phyloP scores from a whole-genome alignment of 169 alveolate species.

The Perkinsus marinus region DNA sequence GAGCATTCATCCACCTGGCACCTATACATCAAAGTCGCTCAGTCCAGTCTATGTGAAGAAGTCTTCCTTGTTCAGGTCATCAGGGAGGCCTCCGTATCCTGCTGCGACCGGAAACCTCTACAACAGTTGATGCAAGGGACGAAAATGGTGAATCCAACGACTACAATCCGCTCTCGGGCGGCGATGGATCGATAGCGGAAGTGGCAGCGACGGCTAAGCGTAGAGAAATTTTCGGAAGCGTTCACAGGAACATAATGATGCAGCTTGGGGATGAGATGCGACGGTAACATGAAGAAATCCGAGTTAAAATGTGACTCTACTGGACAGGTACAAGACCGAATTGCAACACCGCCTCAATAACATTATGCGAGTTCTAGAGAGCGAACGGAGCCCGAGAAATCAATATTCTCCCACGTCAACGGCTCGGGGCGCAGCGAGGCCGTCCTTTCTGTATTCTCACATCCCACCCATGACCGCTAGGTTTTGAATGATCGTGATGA shows the following conservation, averaged over 20 bases:
- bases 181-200: too few species aligned
- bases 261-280: neutral
- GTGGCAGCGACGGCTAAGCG: too few species aligned
- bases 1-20: neutral
- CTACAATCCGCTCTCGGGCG: too few species aligned
- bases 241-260: neutral
- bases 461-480: neutral
- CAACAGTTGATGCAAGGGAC: too few species aligned
- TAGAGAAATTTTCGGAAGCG: neutral
- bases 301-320: too few species aligned
- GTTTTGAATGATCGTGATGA: too few species aligned
- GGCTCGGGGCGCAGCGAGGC: neutral
- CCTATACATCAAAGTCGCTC: too few species aligned
- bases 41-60: too few species aligned
- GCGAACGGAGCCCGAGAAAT: neutral
- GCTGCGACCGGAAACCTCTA: too few species aligned
- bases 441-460: neutral
- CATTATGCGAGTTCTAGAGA: neutral
- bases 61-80: too few species aligned
- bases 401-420: neutral
- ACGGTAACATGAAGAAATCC: neutral
- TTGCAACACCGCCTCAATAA: neutral
- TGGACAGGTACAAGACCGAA: neutral
- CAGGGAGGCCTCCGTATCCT: too few species aligned
- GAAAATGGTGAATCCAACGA: neutral